Percentiles rank a stretch among this genome's conserved stretches.
These are phyloP conservation scores for Hawksworthiomyces lignivorus DNA, from an alignment of 2,329 filamentous ascomycete species.

Conservation along the genomic window DNA sequence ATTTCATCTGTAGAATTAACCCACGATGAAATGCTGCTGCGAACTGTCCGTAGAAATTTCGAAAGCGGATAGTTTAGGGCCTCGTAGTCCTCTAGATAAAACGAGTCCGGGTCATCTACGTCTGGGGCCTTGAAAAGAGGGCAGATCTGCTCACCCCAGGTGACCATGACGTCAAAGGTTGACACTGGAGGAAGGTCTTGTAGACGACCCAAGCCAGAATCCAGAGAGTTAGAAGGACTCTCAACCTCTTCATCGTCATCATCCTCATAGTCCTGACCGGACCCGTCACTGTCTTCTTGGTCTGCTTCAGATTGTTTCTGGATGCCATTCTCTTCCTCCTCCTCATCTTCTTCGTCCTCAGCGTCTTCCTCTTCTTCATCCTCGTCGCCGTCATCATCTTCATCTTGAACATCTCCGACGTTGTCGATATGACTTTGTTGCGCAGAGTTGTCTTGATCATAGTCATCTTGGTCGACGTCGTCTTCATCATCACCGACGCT, in stretches of 20 bases:
- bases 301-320: no score
- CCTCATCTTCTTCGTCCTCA: slow-evolving; percentile 1
- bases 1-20: slow-evolving; percentile 39
- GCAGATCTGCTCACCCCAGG: slow-evolving; percentile 25
- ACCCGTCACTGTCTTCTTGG: slow-evolving; percentile 3
- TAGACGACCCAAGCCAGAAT: slow-evolving; percentile 9
- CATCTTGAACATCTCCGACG: neutral
- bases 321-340: slow-evolving; percentile 5
- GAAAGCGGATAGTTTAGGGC: slow-evolving; percentile 37
- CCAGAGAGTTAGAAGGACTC: slow-evolving; percentile 4
- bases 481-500: neutral
- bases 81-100: slow-evolving; percentile 38
- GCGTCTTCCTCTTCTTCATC: slow-evolving; percentile 14
- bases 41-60: slow-evolving; percentile 35
- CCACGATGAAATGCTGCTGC: slow-evolving; percentile 38
- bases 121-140: slow-evolving; percentile 25
- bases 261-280: slow-evolving; percentile 6
- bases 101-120: slow-evolving; percentile 30
- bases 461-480: neutral
- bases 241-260: slow-evolving; percentile 18
- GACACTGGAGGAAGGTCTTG: slow-evolving; percentile 3
- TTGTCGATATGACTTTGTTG: slow-evolving; percentile 10
- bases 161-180: slow-evolving; percentile 22
- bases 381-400: neutral
- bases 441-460: neutral